Evolutionary conservation across 2,329 filamentous ascomycete species (phyloP), one percentile per base, ranked within the genome.

Genomic region (Colletotrichum simmondsii): DNA sequence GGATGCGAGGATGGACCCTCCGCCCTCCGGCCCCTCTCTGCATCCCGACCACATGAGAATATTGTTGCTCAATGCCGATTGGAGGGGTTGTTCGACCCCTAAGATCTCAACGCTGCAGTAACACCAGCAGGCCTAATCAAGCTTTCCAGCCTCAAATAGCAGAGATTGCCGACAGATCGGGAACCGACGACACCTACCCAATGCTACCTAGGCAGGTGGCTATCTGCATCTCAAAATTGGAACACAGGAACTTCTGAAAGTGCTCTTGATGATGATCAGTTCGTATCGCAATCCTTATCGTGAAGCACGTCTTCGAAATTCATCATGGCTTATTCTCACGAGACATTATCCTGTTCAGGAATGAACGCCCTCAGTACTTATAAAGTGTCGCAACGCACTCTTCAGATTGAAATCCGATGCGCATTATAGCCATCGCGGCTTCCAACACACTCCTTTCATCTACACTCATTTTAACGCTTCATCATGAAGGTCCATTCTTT

Each of bases 131-230:
- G 26, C 63, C 11, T 49, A 14, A 49, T 62, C 49, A 71, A 71
- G 68, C 68, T 71, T 70, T 61, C 56, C 6, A 57, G 49, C 57
- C 56, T 35, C 54, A 67, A 61, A 32, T 42, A 11, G n/a, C 16
- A 12, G 24, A 71, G 68, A 67, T 66, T 66, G 22, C 56, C 63
- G 56, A 56, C 12, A 46, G 57, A 66, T 67, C 62, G 62, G 68
- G 49, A 28, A 61, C 37, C 35, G 46, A 57, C 46, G 61, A n/a
- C 63, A 67, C 68, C 63, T 67, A 66, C 63, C 68, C 46, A 22
- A 71, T 71, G 16, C 26, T 56, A 71, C 68, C 68, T 71, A 71
- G 68, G 37, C 30, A 11, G 22, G 32, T 71, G 63, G 56, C 57
- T 56, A 64, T 52, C 32, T 32, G 35, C 8, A 68, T n/a, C 24